Base-by-base conservation (phyloP, 352 stramenopile species). In the Globisporangium cederbergense region DNA sequence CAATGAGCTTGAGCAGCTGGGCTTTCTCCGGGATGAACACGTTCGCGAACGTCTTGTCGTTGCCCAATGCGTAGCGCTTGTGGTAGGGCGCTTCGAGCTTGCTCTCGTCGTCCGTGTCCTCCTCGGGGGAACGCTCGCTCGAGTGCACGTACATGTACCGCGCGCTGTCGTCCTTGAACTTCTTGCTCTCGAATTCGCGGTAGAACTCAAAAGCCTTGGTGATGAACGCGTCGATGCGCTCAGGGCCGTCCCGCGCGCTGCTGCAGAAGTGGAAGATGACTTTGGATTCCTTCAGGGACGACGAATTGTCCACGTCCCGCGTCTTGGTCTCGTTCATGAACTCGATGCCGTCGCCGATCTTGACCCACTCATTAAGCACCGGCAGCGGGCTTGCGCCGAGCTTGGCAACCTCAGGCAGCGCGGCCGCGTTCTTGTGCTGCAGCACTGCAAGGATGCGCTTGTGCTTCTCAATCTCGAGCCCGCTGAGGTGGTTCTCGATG, bases 1-100 rank as follows among this genome's bases (percentile, higher is more conserved):
- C 64, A 0, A 95, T 70, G 10, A 91, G 63, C 28, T 67, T 46
- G 18, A 94, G 43, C n/a, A 95, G 64, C 11, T 64, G 56, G 7
- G 64, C 30, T 58, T 96, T 96, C 47, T 93, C 74, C 2, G 73
- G 58, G 59, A 96, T 95, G 74, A 96, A 96, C 4, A 96, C 64
- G 28, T 74, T 86, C 13, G 81, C 67, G 64, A 96, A 96, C 20
- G 79, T 91, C 71, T 96, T 96, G 32, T 87, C 72, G 40, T 93
- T 81, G 10, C 73, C 77, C 20, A 96, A 62, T 38, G 75, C 76
- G 70, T 95, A 96, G 38, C 88, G 73, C 64, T 90, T 79, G 43
- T 66, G 53, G 61, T 79, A 80, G 30, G 59, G 56, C 2, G 71
- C 60, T 0, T 57, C 60, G 14, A 62, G 42, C 50, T 65, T 53